A percentile compares a stretch with the other conserved stretches of the same genome.
These are phyloP conservation scores for Podila minutissima DNA, from an alignment of 192 early-diverging fungal species.

Conservation along the genomic window DNA sequence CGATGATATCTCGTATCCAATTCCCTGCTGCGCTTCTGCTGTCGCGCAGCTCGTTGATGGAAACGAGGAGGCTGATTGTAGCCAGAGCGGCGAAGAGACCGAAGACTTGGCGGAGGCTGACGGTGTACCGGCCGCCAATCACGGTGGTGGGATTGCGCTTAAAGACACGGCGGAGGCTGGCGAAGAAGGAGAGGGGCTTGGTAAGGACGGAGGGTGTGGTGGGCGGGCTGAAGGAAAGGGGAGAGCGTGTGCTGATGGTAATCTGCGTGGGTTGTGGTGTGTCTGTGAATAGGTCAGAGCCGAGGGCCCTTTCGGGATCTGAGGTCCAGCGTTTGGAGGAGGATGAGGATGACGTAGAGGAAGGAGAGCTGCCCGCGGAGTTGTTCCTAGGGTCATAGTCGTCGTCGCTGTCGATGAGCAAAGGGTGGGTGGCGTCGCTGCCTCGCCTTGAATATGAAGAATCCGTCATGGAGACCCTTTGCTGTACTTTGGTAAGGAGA, in stretches of 20 bases:
- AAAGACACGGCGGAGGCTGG: neutral
- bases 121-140: neutral
- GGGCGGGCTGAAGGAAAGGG: neutral
- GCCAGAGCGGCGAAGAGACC: neutral
- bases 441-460: neutral
- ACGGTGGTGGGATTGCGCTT: neutral
- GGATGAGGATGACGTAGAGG: too few species aligned
- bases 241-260: too few species aligned
- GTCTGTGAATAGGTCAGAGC: too few species aligned
- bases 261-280: too few species aligned
- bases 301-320: too few species aligned
- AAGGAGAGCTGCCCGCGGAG: too few species aligned
- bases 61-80: neutral
- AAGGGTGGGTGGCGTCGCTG: too few species aligned
- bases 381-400: too few species aligned
- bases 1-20: too few species aligned
- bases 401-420: too few species aligned
- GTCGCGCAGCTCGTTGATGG: neutral
- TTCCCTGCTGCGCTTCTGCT: too few species aligned
- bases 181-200: neutral
- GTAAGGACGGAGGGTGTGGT: neutral
- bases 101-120: neutral
- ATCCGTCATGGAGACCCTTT: neutral
- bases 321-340: too few species aligned
- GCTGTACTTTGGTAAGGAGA: neutral